Evolutionary conservation across 306 rosid species (phyloP).

Genomic region (Dryas alaskensis): DNA sequence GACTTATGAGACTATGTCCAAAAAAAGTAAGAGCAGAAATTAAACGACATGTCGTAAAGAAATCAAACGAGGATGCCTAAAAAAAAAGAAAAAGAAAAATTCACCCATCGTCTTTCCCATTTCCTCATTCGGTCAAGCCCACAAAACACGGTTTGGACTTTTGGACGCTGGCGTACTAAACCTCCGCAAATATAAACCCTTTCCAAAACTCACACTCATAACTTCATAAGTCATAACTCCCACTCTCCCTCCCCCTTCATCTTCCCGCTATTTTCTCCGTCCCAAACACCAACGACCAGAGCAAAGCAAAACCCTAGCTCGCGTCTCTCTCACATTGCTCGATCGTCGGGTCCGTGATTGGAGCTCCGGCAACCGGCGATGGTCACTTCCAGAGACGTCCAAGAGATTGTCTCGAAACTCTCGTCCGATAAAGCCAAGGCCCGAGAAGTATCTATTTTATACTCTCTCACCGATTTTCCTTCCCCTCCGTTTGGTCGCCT

Average conservation of each 20-base stretch:
- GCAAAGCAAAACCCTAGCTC: conserved; percentile 3
- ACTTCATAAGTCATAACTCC: neutral
- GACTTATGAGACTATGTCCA: no score
- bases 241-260: neutral
- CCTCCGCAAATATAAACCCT: neutral
- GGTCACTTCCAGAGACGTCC: conserved; percentile 67
- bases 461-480: conserved; percentile 15
- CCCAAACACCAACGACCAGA: neutral
- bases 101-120: neutral
- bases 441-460: conserved; percentile 61
- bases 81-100: no score
- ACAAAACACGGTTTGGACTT: no score
- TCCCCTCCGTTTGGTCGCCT: conserved; percentile 11
- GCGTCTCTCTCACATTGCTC: neutral
- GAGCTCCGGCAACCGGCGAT: conserved; percentile 37
- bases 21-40: no score
- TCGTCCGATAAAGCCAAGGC: conserved; percentile 81
- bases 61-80: no score
- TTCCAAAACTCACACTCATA: neutral
- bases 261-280: conserved; percentile 9
- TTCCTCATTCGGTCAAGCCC: neutral
- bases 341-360: neutral
- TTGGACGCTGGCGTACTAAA: neutral
- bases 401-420: conserved; percentile 68
- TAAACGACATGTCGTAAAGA: no score